Evolutionary conservation across 2,329 filamentous ascomycete species (phyloP), one percentile per base, ranked within the genome.

Genomic region (Fusarium chuoi): DNA sequence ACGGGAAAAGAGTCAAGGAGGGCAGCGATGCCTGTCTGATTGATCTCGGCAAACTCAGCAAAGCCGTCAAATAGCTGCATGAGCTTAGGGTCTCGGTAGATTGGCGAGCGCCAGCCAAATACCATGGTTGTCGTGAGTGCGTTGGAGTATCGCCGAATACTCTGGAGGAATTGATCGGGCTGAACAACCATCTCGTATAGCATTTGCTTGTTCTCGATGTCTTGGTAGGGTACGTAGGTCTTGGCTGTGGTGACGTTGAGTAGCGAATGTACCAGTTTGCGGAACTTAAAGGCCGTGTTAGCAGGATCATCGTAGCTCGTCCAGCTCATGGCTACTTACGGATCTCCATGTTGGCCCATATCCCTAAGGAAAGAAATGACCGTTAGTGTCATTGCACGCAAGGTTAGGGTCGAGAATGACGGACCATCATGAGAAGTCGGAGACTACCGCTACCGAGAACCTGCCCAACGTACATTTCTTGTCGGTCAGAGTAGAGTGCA

Each of bases 91-190:
- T 64, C 61, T 26, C 20, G 20, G 11, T 64, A 64, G 3, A 64
- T 36, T 2, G 56, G 56, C 6, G 61, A 64, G 7, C 61, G 61
- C 61, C 61, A 64, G 5, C 61, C 61, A 7, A 64, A 64, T 5
- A 64, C 61, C 61, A 64, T 64, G n/a, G 42, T 64, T 22, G 56
- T 64, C 13, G 56, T 64, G 6, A 64, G 61, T 2, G 61, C 61
- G 15, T 64, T 64, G 5, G 61, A 64, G 14, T 64, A 64, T 24
- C 61, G 28, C 0, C 61, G 44, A 5, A 64, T 64, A 10, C 56
- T 62, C 5, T 62, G 36, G 1, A 64, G 61, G 20, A 64, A 64
- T 18, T 42, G 44, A 0, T 64, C 28, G 0, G 56, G 61, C 14
- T 62, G 28, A 11, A n/a, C 17, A 2, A 62, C 22, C 12, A 64